A percentile compares a stretch with the other conserved stretches of the same genome.
Conservation (phyloP, 495 filamentous ascomycete genomes). For the Penicillium robsamsonii region DNA sequence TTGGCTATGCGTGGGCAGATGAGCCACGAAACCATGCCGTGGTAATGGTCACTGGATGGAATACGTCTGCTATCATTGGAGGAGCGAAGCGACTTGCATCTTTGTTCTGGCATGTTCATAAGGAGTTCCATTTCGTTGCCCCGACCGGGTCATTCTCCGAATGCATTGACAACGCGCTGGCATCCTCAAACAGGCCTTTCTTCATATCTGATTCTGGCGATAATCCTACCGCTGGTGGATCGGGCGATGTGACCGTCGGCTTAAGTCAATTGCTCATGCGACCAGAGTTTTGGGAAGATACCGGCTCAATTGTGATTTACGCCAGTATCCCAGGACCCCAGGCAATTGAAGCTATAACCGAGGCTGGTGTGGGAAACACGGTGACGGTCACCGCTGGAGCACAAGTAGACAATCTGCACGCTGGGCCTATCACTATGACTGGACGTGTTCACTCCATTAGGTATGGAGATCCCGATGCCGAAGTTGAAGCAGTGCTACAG, state of each 20-base stretch:
- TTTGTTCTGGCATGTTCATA: conserved; percentile 49
- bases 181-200: conserved; percentile 47
- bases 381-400: conserved; percentile 57
- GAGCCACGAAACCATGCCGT: conserved; percentile 54
- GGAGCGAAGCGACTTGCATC: conserved; percentile 48
- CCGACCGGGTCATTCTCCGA: conserved; percentile 50
- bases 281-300: conserved; percentile 42
- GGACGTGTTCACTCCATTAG: conserved; percentile 53
- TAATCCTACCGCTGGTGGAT: conserved; percentile 57
- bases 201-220: conserved; percentile 61
- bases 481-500: conserved; percentile 51
- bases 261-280: conserved; percentile 46
- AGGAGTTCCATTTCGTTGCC: conserved; percentile 53
- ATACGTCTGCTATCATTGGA: conserved; percentile 30
- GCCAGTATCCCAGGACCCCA: conserved; percentile 54
- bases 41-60: conserved; percentile 54
- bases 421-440: conserved; percentile 53
- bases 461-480: conserved; percentile 49
- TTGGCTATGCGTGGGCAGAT: conserved; percentile 61
- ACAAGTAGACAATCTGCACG: conserved; percentile 52
- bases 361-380: conserved; percentile 49
- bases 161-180: conserved; percentile 49
- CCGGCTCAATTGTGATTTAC: conserved; percentile 51
- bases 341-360: conserved; percentile 43
- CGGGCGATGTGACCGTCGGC: conserved; percentile 56